phyloP scores from a whole-genome alignment of 202 grass and related monocot species.

The Musa balbisiana region DNA sequence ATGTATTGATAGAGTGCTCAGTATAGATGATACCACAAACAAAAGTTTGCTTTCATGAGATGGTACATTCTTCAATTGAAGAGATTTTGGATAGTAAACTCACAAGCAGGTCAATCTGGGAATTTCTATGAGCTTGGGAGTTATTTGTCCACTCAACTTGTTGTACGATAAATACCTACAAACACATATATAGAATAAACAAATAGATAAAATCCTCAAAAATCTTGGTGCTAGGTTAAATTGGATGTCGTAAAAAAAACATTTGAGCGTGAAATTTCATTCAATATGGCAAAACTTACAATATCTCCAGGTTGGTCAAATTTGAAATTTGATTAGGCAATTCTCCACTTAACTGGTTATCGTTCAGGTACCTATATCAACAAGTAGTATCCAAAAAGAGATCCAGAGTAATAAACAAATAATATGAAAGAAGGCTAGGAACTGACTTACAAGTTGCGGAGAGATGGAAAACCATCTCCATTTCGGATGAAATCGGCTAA shows the following conservation, averaged over 20 bases:
- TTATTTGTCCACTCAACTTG: slow-evolving; percentile 73
- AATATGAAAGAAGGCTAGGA: not conserved
- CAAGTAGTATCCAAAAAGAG: slow-evolving; percentile 15
- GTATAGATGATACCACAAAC: not conserved
- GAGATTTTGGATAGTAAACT: slow-evolving; percentile 26
- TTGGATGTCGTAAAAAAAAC: not conserved
- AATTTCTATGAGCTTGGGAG: slow-evolving; percentile 63
- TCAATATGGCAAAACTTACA: slow-evolving; percentile 43
- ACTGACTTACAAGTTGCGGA: slow-evolving; percentile 78
- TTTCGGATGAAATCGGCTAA: slow-evolving; percentile 64
- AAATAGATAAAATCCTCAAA: not conserved
- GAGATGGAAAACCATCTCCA: slow-evolving; percentile 71
- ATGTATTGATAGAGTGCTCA: not conserved
- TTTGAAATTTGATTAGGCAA: slow-evolving; percentile 88
- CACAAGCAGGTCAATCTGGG: slow-evolving; percentile 89
- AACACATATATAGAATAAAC: slow-evolving; percentile 2
- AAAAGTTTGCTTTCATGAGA: not conserved
- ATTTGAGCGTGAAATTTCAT: not conserved
- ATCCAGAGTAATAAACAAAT: not conserved
- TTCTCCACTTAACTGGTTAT: slow-evolving; percentile 80
- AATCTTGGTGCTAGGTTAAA: not conserved
- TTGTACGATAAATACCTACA: slow-evolving; percentile 80
- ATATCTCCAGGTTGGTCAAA: slow-evolving; percentile 82
- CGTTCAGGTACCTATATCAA: slow-evolving; percentile 60
- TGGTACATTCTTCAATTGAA: not conserved